Base-by-base conservation (phyloP, 2,329 filamentous ascomycete species). In the Plectosphaerella cucumerina region DNA sequence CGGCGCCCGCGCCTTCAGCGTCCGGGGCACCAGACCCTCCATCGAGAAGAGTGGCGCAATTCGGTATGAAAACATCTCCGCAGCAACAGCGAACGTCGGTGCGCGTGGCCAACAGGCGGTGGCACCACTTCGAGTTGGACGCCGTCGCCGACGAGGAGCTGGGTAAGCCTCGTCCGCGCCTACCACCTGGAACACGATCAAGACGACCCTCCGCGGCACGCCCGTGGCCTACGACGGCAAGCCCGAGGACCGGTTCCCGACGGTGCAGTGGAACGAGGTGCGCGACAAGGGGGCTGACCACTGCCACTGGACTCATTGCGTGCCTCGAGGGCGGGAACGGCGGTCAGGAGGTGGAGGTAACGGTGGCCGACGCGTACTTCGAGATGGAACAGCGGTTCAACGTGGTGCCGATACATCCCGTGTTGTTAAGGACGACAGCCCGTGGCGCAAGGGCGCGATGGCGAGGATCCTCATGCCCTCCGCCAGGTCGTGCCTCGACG, bases 111-210 rank as follows among this genome's bases (percentile, higher is more conserved):
- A 57, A 57, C 49, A 49, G 55, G n/a, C 53, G 53, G 26, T 57
- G 55, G 55, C 55, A 57, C 47, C 44, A 49, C 20, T 41, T 57
- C 17, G 41, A 55, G 14, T 47, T 55, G n/a, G 55, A 57, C 17
- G 39, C 48, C n/a, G 47, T 48, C 10, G 41, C 18, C 14, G 50
- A 50, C 33, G 50, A 48, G 15, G 47, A 50, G 5, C 53, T 50
- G 53, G 15, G 17, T 42, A 5, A 12, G 20, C 3, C 5, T 45
- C 6, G 34, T 55, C 22, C 10, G 34, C n/a, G 48, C 33, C 20
- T 52, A 53, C 44, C 46, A 55, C 35, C 33, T 52, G 46, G 45
- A 52, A 52, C 21, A 48, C 46, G 15, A 52, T 52, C 33, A 44
- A 35, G 11, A 52, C 50, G 11, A 52, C 45, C 9, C 41, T 37